Percentiles rank a stretch among this genome's conserved stretches.
Conservation (phyloP, 192 early-diverging fungal species). For the Gamsiella multidivaricata region DNA sequence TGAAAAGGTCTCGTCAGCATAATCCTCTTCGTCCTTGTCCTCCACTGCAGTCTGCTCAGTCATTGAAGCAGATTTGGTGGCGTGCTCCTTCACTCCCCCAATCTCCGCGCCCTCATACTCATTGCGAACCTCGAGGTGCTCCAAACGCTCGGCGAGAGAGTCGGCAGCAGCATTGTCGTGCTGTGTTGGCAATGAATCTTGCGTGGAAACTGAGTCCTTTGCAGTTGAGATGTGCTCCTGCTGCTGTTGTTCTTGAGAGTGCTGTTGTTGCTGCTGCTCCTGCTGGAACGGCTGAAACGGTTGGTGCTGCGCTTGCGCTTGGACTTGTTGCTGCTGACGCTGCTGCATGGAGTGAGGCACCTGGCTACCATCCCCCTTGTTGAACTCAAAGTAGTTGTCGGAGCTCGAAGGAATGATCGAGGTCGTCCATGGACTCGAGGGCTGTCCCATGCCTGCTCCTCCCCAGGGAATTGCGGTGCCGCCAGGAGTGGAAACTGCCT, state of each 20-base stretch:
- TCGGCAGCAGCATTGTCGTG: not conserved
- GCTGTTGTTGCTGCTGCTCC: slow-evolving; percentile 30
- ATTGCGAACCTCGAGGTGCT: slow-evolving; percentile 4
- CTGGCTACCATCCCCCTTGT: slow-evolving; percentile 28
- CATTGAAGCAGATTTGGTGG: not conserved
- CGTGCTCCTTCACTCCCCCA: not conserved
- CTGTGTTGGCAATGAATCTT: not conserved
- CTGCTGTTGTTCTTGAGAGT: slow-evolving; percentile 3
- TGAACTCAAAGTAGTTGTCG: slow-evolving; percentile 43
- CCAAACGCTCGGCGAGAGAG: slow-evolving; percentile 6
- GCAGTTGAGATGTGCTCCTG: not conserved
- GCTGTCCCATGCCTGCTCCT: slow-evolving; percentile 33
- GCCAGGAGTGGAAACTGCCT: slow-evolving; percentile 30
- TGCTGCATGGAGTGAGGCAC: slow-evolving; percentile 34
- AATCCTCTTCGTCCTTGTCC: not conserved
- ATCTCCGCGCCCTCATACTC: no score
- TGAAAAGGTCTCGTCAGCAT: not conserved
- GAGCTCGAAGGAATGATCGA: slow-evolving; percentile 44
- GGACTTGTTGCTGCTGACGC: slow-evolving; percentile 19
- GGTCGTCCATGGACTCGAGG: slow-evolving; percentile 41
- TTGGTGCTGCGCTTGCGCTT: slow-evolving; percentile 40
- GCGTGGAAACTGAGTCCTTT: not conserved
- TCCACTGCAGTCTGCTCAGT: not conserved
- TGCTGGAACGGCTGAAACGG: slow-evolving; percentile 36
- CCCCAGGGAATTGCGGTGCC: slow-evolving; percentile 47